Base-by-base conservation (phyloP, 2,329 filamentous ascomycete genomes). In the Aspergillus uvarum region DNA sequence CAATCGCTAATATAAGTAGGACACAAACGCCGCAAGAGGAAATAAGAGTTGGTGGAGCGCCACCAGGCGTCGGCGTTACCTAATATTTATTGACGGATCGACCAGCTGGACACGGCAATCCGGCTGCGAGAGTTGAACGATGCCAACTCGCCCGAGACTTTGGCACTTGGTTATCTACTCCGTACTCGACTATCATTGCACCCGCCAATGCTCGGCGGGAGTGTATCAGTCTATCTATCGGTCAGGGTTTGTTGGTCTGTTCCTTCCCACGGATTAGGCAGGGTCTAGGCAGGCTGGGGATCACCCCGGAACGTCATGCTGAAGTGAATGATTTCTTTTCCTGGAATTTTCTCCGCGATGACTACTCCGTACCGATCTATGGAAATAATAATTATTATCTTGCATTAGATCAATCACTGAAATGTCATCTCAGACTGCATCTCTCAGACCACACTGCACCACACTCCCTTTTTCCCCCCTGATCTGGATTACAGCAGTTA, bases 21-120 rank as follows among this genome's bases (percentile, higher is more conserved):
- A 54, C 26, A 32, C n/a, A 21, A 19, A 44, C 38, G 38, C 52
- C 29, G 35, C n/a, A 2, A 22, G 42, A 47, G 38, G 38, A 47
- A 52, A 47, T 44, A 54, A 54, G 52, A 54, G 21, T 47, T 54
- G 38, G 52, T 44, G 42, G 42, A 47, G 38, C 42, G 52, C 52
- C 52, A 54, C 52, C 26, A 44, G 22, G 29, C 38, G 47, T 47
- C 38, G n/a, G 52, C 38, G 52, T 54, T 54, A 47, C 52, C 52
- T 47, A 47, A 54, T 54, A 54, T 54, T 47, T 54, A 54, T 54
- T 54, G 52, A 29, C 47, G 35, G 52, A 54, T 54, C 38, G 52
- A 54, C 52, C 38, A 47, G 52, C 52, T 54, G 52, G 52, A 54
- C 38, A 54, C 51, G 52, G 52, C 38, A 47, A 47, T 54, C 44